Evolutionary conservation across 179 eudicot species (phyloP).

Genomic region (Beta lomatogona): DNA sequence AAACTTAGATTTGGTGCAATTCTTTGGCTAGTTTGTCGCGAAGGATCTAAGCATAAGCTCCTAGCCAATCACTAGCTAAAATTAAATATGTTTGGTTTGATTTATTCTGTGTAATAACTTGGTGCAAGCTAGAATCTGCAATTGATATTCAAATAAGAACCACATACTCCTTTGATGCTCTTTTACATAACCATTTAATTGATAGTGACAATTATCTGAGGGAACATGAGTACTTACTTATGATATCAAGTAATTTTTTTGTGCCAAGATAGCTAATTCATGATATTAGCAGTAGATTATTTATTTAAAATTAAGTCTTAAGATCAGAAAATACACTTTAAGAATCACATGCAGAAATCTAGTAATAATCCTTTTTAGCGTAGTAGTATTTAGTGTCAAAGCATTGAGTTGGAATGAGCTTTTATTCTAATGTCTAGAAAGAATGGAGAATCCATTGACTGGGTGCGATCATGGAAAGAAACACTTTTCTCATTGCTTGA

Average conservation of each 20-base stretch:
- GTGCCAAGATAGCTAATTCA: not conserved
- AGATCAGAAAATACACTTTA: not conserved
- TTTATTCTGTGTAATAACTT: not conserved
- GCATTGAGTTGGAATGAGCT: constrained; percentile 6
- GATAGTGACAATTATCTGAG: too few relatives aligned
- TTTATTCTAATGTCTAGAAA: constrained; percentile 70
- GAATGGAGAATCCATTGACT: constrained; percentile 71
- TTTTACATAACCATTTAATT: not conserved
- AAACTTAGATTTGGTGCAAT: not conserved
- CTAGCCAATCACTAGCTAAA: not conserved
- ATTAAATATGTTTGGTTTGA: not conserved
- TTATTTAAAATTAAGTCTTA: not conserved
- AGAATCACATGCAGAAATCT: not conserved
- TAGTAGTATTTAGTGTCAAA: not conserved
- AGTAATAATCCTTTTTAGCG: not conserved
- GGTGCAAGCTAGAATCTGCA: not conserved
- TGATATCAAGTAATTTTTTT: too few relatives aligned
- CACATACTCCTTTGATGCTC: not conserved
- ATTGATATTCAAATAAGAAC: not conserved
- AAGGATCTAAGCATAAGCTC: not conserved
- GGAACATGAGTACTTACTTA: too few relatives aligned
- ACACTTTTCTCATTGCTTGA: constrained; percentile 78
- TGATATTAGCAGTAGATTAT: not conserved
- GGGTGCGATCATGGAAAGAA: constrained; percentile 83
- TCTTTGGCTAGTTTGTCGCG: not conserved